Evolutionary conservation across 345 rosid species (phyloP).

Genomic region (Rubroshorea leprosula): DNA sequence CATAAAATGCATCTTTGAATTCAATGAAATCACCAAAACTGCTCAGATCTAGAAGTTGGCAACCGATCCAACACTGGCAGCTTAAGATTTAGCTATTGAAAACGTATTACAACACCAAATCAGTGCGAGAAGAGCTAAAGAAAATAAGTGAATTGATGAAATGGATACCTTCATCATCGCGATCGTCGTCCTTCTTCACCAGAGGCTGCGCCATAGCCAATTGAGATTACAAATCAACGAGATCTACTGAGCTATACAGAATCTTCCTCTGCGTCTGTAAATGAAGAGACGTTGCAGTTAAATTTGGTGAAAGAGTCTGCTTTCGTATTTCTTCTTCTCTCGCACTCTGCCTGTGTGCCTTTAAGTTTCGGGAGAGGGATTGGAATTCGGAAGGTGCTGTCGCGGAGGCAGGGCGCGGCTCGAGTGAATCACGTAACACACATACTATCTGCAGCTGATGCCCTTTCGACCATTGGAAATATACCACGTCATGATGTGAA

Average conservation of each 20-base stretch:
- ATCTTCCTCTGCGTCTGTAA: neutral
- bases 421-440: too few relatives aligned
- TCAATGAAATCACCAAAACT: constrained; percentile 10
- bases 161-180: constrained; percentile 83
- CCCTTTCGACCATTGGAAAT: too few relatives aligned
- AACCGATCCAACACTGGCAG: constrained; percentile 28
- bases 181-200: constrained; percentile 96
- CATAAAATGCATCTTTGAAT: neutral
- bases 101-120: neutral
- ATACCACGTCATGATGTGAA: too few relatives aligned
- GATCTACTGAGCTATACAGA: constrained; percentile 14
- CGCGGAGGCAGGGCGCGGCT: too few relatives aligned
- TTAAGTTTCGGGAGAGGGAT: too few relatives aligned
- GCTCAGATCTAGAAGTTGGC: constrained; percentile 44
- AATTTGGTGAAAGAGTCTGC: constrained; percentile 20
- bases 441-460: too few relatives aligned
- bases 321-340: constrained; percentile 8
- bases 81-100: constrained; percentile 8
- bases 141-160: constrained; percentile 1
- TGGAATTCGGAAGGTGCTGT: too few relatives aligned
- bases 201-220: constrained; percentile 86
- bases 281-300: constrained; percentile 16
- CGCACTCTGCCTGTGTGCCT: neutral
- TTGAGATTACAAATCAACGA: constrained; percentile 7
- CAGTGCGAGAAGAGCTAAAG: neutral